Conservation (phyloP, 257 asterid genomes). For the Solanum okadae region DNA sequence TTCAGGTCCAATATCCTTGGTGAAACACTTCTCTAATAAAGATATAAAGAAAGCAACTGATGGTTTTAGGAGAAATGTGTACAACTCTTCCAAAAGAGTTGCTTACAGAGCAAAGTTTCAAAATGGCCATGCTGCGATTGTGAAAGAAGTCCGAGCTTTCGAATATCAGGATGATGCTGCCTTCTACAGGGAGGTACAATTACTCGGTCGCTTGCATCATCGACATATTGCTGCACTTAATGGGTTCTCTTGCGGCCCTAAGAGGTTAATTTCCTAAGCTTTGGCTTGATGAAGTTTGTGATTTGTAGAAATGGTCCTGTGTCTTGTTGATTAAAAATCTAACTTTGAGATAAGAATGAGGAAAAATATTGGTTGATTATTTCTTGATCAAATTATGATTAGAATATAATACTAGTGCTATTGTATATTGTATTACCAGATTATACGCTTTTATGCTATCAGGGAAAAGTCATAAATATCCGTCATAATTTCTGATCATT, state of each 20-base stretch:
- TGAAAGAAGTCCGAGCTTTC: conserved; percentile 41
- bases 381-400: not conserved
- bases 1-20: conserved; percentile 40
- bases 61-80: conserved; percentile 45
- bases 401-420: not conserved
- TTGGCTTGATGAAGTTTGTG: not conserved
- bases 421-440: not conserved
- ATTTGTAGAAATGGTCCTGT: not conserved
- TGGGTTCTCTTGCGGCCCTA: conserved; percentile 67
- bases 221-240: conserved; percentile 68
- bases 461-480: not conserved
- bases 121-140: conserved; percentile 46
- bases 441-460: not conserved
- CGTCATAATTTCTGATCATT: not conserved
- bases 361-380: not conserved
- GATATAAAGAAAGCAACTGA: conserved; percentile 90
- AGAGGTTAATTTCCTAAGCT: conserved; percentile 34
- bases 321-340: not conserved
- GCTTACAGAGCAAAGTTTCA: conserved; percentile 61
- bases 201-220: conserved; percentile 69
- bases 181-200: conserved; percentile 47
- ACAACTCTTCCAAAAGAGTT: conserved; percentile 32
- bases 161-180: conserved; percentile 41
- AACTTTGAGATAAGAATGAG: not conserved
- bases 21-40: conserved; percentile 58